These are phyloP conservation scores for Candida xyloterini DNA, from an alignment of 805 yeast species.

Conservation along the genomic window DNA sequence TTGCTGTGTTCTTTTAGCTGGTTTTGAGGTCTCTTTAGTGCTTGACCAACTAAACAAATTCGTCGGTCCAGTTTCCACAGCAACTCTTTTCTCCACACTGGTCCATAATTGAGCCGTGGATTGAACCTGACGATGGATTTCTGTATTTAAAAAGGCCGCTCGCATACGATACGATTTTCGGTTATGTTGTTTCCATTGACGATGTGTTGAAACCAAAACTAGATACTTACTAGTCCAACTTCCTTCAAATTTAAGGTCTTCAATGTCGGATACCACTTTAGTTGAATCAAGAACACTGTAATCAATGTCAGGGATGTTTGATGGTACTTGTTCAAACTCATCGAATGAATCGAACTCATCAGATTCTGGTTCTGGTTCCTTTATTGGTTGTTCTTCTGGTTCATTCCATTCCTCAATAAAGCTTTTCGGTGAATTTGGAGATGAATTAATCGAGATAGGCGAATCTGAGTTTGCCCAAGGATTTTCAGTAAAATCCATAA, in stretches of 20 bases:
- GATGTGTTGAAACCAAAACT: background rate
- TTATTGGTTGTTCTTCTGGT: background rate
- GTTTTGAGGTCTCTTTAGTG: conserved; percentile 2
- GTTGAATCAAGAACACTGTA: background rate
- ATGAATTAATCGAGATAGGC: background rate
- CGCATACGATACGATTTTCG: conserved; percentile 1
- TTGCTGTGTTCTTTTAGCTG: conserved; percentile 11
- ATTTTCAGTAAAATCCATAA: conserved; percentile 11
- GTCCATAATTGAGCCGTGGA: conserved; percentile 26
- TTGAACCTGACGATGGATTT: conserved; percentile 5
- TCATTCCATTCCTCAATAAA: background rate
- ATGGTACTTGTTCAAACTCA: background rate
- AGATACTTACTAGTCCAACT: conserved; percentile 2
- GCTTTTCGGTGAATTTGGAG: background rate
- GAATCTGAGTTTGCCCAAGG: conserved; percentile 6
- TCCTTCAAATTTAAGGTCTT: background rate
- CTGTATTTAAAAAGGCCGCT: conserved; percentile 6
- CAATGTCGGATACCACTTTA: background rate
- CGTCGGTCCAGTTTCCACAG: conserved; percentile 9
- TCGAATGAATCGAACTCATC: background rate
- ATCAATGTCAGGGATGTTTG: background rate
- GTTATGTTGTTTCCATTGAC: background rate
- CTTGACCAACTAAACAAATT: conserved; percentile 24
- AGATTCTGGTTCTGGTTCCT: background rate
- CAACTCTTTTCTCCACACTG: conserved; percentile 27